Evolutionary conservation across 306 rosid genomes (phyloP).

Genomic region (Castanea mollissima): DNA sequence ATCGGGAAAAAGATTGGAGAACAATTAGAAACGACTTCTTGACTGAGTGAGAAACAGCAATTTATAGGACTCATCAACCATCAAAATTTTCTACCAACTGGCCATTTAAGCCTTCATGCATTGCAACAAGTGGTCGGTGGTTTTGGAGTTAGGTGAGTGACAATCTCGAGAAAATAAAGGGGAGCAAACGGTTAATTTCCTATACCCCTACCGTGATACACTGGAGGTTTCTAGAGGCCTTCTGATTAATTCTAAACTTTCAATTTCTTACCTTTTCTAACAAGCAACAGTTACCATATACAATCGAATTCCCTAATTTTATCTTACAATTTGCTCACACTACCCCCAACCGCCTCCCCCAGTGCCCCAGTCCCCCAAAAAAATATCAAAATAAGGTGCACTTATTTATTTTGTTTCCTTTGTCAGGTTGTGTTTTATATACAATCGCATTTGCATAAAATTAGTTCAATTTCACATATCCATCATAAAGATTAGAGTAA

Average conservation of each 20-base stretch:
- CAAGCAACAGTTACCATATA: background rate
- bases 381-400: background rate
- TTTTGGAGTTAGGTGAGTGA: background rate
- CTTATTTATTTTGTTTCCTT: background rate
- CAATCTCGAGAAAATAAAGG: background rate
- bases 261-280: background rate
- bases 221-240: background rate
- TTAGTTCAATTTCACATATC: too few species aligned
- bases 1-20: background rate
- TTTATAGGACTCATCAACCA: constrained; percentile 6
- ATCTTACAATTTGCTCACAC: background rate
- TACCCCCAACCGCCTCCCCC: background rate
- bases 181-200: background rate
- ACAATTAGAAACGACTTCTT: background rate
- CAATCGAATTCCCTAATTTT: background rate
- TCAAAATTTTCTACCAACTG: constrained; percentile 1
- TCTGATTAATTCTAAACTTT: background rate
- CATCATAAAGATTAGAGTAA: too few species aligned
- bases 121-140: constrained; percentile 20
- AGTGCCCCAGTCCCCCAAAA: background rate
- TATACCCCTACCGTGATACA: background rate
- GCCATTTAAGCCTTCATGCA: constrained; percentile 13
- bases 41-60: background rate
- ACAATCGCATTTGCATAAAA: too few species aligned
- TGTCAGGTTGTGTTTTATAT: too few species aligned